Base-by-base conservation (phyloP, 768 basidiomycete species). In the Phylloporus sp. region DNA sequence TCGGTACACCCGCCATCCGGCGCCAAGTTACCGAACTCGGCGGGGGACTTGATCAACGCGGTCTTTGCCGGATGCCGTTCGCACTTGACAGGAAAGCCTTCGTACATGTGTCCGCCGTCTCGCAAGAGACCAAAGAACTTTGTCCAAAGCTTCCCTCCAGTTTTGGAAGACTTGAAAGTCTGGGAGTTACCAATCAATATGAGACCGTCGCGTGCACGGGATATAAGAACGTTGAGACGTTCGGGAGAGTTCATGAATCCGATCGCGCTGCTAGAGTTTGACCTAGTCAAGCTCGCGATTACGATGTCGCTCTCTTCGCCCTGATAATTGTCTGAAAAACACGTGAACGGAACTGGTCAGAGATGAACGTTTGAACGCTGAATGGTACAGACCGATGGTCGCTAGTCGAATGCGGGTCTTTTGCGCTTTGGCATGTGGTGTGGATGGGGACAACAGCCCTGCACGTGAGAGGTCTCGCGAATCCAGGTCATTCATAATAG, bases 291-390 rank as follows among this genome's bases (percentile, higher is more conserved):
- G 10, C 76, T 79, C 6, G 73, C 70, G 27, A 87, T 65, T 21
- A 87, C 80, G 38, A 87, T 80, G 39, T 86, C 76, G 27, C 80
- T 79, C 60, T 86, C 84, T 58, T 86, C 85, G 3, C 84, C 84
- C 57, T 86, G 85, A 50, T 85, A 87, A 54, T 86, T 87, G 54
- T 86, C 85, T 85, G 34, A 1, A 21, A 18, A 23, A 20, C 6
- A 11, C 15, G 3, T 55, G 27, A 50, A 6, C n/a, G 18, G 9
- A n/a, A 1, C 4, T 32, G 2, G 5, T n/a, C 9, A 35, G n/a
- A 15, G 17, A 38, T 5, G 3, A 13, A 36, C n/a, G n/a, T n/a
- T n/a, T n/a, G n/a, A n/a, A n/a, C n/a, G n/a, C 5, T 13, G 20
- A 29, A 20, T 22, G 15, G 21, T 20, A 49, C 69, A 10, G 40